Percentiles rank a stretch among this genome's conserved stretches.
Evolutionary conservation across 78 protist species (phyloP).

Genomic region (Creolimax fragrantissima): DNA sequence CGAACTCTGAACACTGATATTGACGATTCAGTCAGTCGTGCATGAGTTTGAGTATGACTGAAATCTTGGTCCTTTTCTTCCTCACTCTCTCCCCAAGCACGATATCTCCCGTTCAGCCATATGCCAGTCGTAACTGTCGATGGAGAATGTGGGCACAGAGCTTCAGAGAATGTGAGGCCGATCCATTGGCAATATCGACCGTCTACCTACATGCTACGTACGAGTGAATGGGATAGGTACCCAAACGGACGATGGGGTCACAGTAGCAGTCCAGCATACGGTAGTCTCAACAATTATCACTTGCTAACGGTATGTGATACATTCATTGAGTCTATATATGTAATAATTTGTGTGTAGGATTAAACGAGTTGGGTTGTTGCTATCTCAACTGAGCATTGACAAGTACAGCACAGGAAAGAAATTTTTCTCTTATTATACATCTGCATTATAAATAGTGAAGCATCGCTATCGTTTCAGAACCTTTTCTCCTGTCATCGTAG

Average conservation of each 20-base stretch:
- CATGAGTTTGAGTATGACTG: background rate
- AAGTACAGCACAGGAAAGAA: too few relatives aligned
- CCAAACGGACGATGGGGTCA: conserved; percentile 91
- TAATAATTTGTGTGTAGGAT: too few relatives aligned
- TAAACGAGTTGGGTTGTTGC: too few relatives aligned
- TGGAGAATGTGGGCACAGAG: background rate
- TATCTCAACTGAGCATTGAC: too few relatives aligned
- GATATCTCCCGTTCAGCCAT: background rate
- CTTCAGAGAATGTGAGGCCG: background rate
- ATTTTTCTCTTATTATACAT: too few relatives aligned
- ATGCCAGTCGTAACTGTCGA: background rate
- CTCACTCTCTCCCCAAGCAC: background rate
- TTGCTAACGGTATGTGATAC: background rate
- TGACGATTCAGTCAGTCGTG: background rate
- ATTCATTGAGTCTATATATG: too few relatives aligned
- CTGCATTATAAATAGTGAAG: too few relatives aligned
- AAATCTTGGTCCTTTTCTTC: too few relatives aligned
- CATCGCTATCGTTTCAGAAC: too few relatives aligned
- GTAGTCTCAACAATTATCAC: conserved; percentile 72
- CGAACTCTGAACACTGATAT: too few relatives aligned
- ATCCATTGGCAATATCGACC: conserved; percentile 26
- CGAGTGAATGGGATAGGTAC: conserved; percentile 83
- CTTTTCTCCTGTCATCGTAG: too few relatives aligned
- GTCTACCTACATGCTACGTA: conserved; percentile 59
- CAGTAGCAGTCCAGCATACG: conserved; percentile 75